Evolutionary conservation across 805 yeast species (phyloP), one percentile per base, ranked within the genome.

Genomic region (Candida vaughaniae): DNA sequence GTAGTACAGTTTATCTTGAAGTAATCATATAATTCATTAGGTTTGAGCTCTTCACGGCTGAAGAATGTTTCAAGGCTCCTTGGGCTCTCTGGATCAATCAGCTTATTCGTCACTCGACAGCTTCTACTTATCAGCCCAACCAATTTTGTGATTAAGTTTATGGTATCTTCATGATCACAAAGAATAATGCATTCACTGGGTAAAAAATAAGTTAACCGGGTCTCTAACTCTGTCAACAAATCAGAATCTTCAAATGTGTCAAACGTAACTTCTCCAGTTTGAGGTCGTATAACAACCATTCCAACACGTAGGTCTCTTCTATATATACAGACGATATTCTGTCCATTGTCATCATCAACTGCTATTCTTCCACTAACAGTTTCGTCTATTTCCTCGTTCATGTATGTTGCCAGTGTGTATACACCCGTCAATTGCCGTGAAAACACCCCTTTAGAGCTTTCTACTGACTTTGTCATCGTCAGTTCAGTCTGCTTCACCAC

Each of bases 401-500:
- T 75, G 60, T 82, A 87, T 0, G 98, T 90, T 0, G 95, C 96
- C 35, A 75, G 74, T 0, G 97, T 87, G 54, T 82, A 87, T 0
- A 87, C 79, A 6, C 79, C 76, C 0, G 90, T 75, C 5, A 93
- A 60, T 43, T 77, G 63, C 31, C 98, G 65, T 35, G 74, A 75
- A 59, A 91, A 86, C 2, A 89, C 71, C 7, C 62, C 65, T 27
- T 62, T 60, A 6, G 52, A 62, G 37, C 75, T 75, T 42, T 74
- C 80, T 4, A 75, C 58, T 2, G 76, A 60, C 51, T 86, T 86
- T 10, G 86, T 67, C 0, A 88, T 87, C 2, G 88, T 82, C 0
- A 91, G 78, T 53, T 91, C 97, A 4, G 77, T 64, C 53, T 93
- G 98, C 51, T 83, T 82, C 0, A 90, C 93, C 2, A 93, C 78